phyloP scores from a whole-genome alignment of 305 asterid genomes.

The Solanum hybrid region DNA sequence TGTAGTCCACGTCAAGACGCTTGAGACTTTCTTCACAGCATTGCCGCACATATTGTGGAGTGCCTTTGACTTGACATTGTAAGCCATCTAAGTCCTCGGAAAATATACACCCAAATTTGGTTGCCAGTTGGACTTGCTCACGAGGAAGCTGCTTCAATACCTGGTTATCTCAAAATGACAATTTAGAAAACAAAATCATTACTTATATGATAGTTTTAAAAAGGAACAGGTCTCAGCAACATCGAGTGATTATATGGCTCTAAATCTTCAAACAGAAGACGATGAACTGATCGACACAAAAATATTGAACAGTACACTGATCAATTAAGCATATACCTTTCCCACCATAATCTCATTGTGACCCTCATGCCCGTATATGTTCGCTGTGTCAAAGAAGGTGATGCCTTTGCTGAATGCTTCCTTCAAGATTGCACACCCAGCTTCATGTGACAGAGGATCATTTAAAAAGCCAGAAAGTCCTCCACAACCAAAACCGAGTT shows the following conservation, averaged over 20 bases:
- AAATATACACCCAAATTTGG: conserved; percentile 35
- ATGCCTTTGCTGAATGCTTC: conserved; percentile 38
- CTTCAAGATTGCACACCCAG: conserved; percentile 25
- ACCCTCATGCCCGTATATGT: conserved; percentile 25
- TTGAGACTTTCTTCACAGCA: conserved; percentile 47
- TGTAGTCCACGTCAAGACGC: conserved; percentile 48
- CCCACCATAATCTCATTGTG: conserved; percentile 45
- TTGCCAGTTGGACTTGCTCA: conserved; percentile 34
- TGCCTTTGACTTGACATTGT: conserved; percentile 25
- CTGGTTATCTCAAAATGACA: conserved; percentile 11
- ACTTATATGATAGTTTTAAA: not conserved
- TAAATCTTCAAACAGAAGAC: not conserved
- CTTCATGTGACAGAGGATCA: conserved; percentile 41
- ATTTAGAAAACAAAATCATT: not conserved
- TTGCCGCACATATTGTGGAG: conserved; percentile 31
- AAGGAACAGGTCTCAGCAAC: not conserved
- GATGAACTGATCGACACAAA: not conserved
- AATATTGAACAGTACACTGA: not conserved
- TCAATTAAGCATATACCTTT: conserved; percentile 28
- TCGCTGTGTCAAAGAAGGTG: conserved; percentile 47
- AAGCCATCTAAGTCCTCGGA: not conserved
- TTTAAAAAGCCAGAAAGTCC: conserved; percentile 41
- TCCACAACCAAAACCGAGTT: conserved; percentile 42
- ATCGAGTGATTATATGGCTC: not conserved
- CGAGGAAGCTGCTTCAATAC: conserved; percentile 41